Evolutionary conservation across 805 yeast species (phyloP), one percentile per base, ranked within the genome.

Genomic region (Naumovozyma baii): DNA sequence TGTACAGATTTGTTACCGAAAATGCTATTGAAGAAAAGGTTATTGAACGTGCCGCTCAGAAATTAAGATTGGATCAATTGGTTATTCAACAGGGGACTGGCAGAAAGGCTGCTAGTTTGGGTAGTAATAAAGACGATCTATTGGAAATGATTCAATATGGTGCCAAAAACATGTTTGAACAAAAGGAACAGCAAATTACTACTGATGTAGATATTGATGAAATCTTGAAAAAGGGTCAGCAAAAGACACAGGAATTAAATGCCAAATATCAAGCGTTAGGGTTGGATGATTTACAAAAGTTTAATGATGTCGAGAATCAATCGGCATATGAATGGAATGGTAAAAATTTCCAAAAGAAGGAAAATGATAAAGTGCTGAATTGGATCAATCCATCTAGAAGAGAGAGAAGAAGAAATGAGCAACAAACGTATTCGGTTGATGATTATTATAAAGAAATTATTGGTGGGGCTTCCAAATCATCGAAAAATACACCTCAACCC

Each of bases 241-340:
- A 76, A 47, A 84, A 83, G 45, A 92, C 98, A 0, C 74, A 78
- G 18, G 73, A 73, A 36, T 66, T 92, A 46, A 87, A 86, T 56
- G 81, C 79, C 13, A 85, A 85, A 57, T 92, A 82, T 60, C 80
- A 86, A 40, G 74, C 83, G 37, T 70, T 92, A 26, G 97, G 97
- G 8, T 66, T 92, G 20, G 97, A 92, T 59, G 98, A 92, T 55
- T 68, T 92, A 37, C 96, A 90, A 57, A 85, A 84, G 55, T 88
- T 88, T 53, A 81, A 92, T 9, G 66, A 57, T 4, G 33, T 56
- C 9, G 81, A 86, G 5, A 94, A 86, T 48, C 80, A 81, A 18
- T 80, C 87, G 1, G 92, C 96, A 0, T 90, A 90, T 61, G 96
- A 88, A 61, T 90, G 98, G 98, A 87, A 92, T 54, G 98, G 98